Evolutionary conservation across 441 rosid species (phyloP).

Genomic region (Gossypium aridum): DNA sequence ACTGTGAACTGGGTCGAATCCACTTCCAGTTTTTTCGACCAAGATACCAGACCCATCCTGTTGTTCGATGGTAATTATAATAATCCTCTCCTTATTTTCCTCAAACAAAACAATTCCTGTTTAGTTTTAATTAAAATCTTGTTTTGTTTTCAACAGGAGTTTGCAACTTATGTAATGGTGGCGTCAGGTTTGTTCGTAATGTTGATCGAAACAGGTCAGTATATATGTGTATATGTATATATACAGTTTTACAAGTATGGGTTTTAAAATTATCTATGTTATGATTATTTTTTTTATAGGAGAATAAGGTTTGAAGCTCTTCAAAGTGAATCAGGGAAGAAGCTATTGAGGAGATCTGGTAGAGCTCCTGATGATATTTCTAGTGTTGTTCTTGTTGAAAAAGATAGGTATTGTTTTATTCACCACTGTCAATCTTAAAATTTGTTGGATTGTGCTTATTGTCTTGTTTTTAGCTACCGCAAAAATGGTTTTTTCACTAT

Average conservation of each 20-base stretch:
- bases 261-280: no score
- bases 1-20: constrained; percentile 45
- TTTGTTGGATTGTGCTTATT: not conserved
- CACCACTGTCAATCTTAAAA: not conserved
- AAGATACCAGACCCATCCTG: constrained; percentile 81
- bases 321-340: constrained; percentile 79
- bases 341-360: constrained; percentile 73
- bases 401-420: constrained; percentile 46
- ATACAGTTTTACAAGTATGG: no score
- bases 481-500: not conserved
- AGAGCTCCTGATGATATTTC: constrained; percentile 97
- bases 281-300: constrained; percentile 27
- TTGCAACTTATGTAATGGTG: constrained; percentile 91
- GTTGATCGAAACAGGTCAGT: constrained; percentile 67
- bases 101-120: not conserved
- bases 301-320: constrained; percentile 84
- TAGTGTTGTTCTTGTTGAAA: constrained; percentile 79
- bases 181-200: constrained; percentile 71
- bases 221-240: not conserved
- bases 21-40: constrained; percentile 61
- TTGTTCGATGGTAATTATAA: constrained; percentile 67
- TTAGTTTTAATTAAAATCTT: not conserved
- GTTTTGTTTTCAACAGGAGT: constrained; percentile 39
- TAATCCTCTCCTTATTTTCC: not conserved
- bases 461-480: not conserved